Evolutionary conservation across 352 stramenopile species (phyloP), one percentile per base, ranked within the genome.

Genomic region (Phytophthora boehmeriae): DNA sequence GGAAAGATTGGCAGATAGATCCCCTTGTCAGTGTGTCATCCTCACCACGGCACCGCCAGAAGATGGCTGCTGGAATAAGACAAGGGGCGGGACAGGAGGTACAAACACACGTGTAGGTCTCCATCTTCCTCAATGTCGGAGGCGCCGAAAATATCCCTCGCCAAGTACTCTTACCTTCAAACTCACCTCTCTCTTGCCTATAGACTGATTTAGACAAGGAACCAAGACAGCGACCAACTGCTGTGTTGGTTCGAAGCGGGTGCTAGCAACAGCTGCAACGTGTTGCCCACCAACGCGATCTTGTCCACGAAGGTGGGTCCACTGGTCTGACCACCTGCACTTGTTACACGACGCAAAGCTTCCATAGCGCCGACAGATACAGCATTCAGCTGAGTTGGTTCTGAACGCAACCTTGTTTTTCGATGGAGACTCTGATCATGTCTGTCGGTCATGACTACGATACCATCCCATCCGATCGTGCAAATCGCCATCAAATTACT

Each of bases 1-100:
- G 53, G 53, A 45, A 46, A 63, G 54, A 70, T 73, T 59, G 53
- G 54, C 46, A 62, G 54, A 53, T 61, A 42, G 25, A 58, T 68
- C 39, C 19, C 51, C 25, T 30, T 47, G 44, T 64, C 42, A 51
- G 27, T 53, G 25, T 30, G 36, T 32, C 46, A 56, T 67, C 34
- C 51, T 66, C 28, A 38, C 30, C 23, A 47, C 34, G 52, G 63
- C 36, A 16, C 56, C 53, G 23, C 49, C 55, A 17, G 44, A n/a
- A n/a, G 36, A 44, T 39, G 51, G 25, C 48, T 48, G 27, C 38
- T 10, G 11, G 59, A 59, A 68, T 66, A 67, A 62, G 65, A 63
- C 10, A 46, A 63, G 27, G 48, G 56, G 54, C 42, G 50, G 54
- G 55, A 47, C 46, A 62, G 11, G 42, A 71, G 51, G 43, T 44